These are phyloP conservation scores for carrot (Daucus carota) DNA, from an alignment of 129 eudicot genomes.

Conservation along the genomic window DNA sequence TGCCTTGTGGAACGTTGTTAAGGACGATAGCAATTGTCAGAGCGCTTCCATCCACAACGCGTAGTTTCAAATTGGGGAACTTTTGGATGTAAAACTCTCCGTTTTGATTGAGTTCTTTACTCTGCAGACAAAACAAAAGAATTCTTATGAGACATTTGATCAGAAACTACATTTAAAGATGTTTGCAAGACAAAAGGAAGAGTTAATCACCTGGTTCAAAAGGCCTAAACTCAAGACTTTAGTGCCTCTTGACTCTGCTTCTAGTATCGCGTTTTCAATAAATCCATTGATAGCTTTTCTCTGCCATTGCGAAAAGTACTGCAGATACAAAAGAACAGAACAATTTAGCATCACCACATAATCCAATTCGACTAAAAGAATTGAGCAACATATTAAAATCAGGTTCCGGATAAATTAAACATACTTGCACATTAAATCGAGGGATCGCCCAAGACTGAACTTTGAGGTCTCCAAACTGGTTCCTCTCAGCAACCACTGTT, in stretches of 20 bases:
- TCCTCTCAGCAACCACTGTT: conserved; percentile 2
- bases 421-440: conserved; percentile 5
- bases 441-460: conserved; percentile 8
- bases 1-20: conserved; percentile 37
- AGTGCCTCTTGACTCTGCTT: conserved; percentile 54
- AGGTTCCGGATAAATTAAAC: not conserved
- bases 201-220: conserved; percentile 51
- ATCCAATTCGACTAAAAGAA: not conserved
- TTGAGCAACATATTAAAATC: not conserved
- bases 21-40: conserved; percentile 50
- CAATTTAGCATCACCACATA: not conserved
- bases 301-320: conserved; percentile 75
- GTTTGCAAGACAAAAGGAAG: not conserved
- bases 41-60: conserved; percentile 84
- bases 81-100: conserved; percentile 53
- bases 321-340: not conserved
- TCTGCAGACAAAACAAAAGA: conserved; percentile 16
- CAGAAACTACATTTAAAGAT: not conserved
- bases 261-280: conserved; percentile 76
- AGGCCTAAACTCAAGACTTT: conserved; percentile 73
- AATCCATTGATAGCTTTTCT: conserved; percentile 46
- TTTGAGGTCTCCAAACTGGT: not conserved
- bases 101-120: conserved; percentile 50
- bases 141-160: not conserved
- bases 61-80: conserved; percentile 50